Conservation (phyloP, 2,329 filamentous ascomycete genomes). For the Penicillium expansum region DNA sequence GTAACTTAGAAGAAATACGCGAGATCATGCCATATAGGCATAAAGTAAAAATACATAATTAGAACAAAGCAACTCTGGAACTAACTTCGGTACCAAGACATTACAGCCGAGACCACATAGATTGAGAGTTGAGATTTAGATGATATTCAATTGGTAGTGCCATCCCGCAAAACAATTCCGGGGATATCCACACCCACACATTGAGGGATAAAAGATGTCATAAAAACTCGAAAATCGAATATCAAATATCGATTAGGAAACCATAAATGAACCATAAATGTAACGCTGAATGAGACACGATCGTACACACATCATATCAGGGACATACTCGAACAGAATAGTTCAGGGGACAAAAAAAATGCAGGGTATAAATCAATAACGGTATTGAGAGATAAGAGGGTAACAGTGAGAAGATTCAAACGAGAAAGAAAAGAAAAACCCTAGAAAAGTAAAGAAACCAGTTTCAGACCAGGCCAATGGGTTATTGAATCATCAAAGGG, state of each 20-base stretch:
- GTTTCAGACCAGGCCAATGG: slow-evolving; percentile 4
- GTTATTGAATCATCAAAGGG: slow-evolving; percentile 9
- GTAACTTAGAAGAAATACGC: neutral
- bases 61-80: neutral
- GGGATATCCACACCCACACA: neutral
- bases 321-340: slow-evolving; percentile 23
- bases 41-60: neutral
- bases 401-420: slow-evolving; percentile 1
- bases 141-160: neutral
- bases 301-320: slow-evolving; percentile 28
- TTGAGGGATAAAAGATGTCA: neutral
- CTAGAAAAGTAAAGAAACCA: neutral
- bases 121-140: neutral
- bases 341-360: slow-evolving; percentile 9
- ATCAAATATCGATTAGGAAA: slow-evolving; percentile 3
- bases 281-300: slow-evolving; percentile 24
- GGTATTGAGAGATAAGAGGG: slow-evolving; percentile 4
- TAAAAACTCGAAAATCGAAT: neutral
- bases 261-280: slow-evolving; percentile 1
- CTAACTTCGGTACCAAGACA: neutral
- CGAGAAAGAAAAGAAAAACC: neutral
- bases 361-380: slow-evolving; percentile 26
- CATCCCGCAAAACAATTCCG: neutral
- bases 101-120: neutral
- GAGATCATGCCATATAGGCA: neutral